phyloP scores from a whole-genome alignment of 2,329 filamentous ascomycete species.

The Venturia effusa region DNA sequence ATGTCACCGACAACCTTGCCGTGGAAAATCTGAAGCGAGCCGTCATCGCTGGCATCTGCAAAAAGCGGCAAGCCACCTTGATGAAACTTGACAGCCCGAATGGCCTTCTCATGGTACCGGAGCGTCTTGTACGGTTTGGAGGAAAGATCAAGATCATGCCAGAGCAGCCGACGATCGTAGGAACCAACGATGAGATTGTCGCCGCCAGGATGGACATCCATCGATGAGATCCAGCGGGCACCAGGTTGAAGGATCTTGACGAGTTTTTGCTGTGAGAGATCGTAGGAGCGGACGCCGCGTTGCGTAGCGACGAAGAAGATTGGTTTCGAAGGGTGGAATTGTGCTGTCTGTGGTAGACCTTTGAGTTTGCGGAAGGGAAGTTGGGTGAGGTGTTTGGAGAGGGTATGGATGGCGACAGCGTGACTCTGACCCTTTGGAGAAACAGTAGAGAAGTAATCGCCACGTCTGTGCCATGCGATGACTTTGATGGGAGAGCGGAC shows the following conservation, averaged over 20 bases:
- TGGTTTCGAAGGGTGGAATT: conserved; percentile 88
- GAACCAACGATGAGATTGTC: conserved; percentile 92
- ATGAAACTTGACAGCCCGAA: conserved; percentile 82
- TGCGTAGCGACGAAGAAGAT: conserved; percentile 96
- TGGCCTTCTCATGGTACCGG: conserved; percentile 86
- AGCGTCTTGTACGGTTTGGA: conserved; percentile 90
- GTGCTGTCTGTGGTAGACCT: conserved; percentile 74
- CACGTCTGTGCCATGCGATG: conserved; percentile 85
- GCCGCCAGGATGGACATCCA: conserved; percentile 85
- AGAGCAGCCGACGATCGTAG: conserved; percentile 86
- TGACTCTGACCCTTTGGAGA: conserved; percentile 67
- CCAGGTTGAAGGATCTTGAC: conserved; percentile 90
- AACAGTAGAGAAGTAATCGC: conserved; percentile 89
- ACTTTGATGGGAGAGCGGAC: conserved; percentile 75
- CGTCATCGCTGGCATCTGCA: conserved; percentile 90
- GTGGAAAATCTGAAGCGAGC: conserved; percentile 90
- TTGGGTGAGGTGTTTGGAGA: conserved; percentile 91
- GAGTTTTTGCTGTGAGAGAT: conserved; percentile 81
- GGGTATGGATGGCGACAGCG: conserved; percentile 86
- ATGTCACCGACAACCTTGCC: conserved; percentile 89
- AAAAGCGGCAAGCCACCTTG: conserved; percentile 70
- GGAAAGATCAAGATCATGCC: conserved; percentile 93
- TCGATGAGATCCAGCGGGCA: conserved; percentile 86
- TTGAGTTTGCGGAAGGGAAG: conserved; percentile 75
- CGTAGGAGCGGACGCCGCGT: conserved; percentile 85